Conservation (phyloP, 345 rosid genomes). For the Acer saccharum region DNA sequence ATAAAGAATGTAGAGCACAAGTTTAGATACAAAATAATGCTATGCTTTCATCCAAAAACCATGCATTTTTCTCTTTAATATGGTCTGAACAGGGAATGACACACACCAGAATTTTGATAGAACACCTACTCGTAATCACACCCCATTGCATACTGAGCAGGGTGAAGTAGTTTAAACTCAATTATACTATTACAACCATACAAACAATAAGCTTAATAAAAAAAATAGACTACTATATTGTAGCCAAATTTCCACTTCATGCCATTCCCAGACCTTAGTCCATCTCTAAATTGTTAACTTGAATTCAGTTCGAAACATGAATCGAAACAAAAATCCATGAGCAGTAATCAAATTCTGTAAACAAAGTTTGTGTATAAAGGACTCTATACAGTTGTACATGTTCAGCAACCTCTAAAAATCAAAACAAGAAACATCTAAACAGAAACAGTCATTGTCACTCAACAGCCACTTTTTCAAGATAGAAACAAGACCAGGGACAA, state of each 20-base stretch:
- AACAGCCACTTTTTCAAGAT: slow-evolving; percentile 9
- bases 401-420: slow-evolving; percentile 19
- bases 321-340: neutral
- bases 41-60: neutral
- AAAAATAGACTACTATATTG: neutral
- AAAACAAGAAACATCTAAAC: slow-evolving; percentile 13
- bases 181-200: neutral
- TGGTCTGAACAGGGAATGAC: neutral
- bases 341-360: neutral
- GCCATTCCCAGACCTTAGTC: neutral
- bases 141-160: neutral
- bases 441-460: slow-evolving; percentile 1
- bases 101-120: neutral
- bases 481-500: neutral
- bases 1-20: neutral
- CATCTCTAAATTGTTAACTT: neutral
- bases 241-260: slow-evolving; percentile 1
- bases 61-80: neutral
- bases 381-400: neutral
- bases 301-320: neutral
- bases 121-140: neutral
- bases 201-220: neutral
- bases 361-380: slow-evolving; percentile 1
- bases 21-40: neutral
- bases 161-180: neutral